Evolutionary conservation across 805 yeast genomes (phyloP).

Genomic region (Yarrowia keelungensis): DNA sequence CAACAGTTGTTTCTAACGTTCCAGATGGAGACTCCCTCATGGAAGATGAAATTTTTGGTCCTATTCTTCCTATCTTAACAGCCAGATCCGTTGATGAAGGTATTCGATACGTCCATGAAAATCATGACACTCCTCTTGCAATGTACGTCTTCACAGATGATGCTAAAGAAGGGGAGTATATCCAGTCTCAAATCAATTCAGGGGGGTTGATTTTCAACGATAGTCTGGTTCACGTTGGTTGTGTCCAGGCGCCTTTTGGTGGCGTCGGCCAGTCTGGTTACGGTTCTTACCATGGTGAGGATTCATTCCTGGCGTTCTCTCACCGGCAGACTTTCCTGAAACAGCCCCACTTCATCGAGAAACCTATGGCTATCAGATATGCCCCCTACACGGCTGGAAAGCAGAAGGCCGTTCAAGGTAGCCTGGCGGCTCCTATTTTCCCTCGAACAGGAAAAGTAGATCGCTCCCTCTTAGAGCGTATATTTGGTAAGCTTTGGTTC

Average conservation of each 20-base stretch:
- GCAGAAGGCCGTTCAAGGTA: slow-evolving; percentile 15
- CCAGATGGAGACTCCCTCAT: slow-evolving; percentile 70
- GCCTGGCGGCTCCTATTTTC: slow-evolving; percentile 4
- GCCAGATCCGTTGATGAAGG: slow-evolving; percentile 51
- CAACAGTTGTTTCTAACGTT: slow-evolving; percentile 71
- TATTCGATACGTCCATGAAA: slow-evolving; percentile 50
- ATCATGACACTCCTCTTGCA: slow-evolving; percentile 80
- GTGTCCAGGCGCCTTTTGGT: slow-evolving; percentile 80
- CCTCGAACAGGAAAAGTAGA: slow-evolving; percentile 23
- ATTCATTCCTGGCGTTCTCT: slow-evolving; percentile 70
- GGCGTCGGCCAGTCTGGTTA: slow-evolving; percentile 84
- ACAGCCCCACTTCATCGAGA: slow-evolving; percentile 70
- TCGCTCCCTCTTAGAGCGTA: slow-evolving; percentile 14
- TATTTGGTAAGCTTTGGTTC: slow-evolving; percentile 31
- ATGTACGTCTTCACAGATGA: slow-evolving; percentile 67
- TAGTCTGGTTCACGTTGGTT: slow-evolving; percentile 69
- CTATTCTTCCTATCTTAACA: slow-evolving; percentile 74
- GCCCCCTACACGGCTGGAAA: slow-evolving; percentile 58
- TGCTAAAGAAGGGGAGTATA: slow-evolving; percentile 56
- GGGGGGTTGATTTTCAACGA: slow-evolving; percentile 79
- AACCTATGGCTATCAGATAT: slow-evolving; percentile 63
- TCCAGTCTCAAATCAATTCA: slow-evolving; percentile 64
- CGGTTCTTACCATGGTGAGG: slow-evolving; percentile 81
- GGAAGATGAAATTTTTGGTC: slow-evolving; percentile 82
- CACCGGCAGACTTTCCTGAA: slow-evolving; percentile 72